Evolutionary conservation across 139 green algal species (phyloP), one percentile per base, ranked within the genome.

Genomic region (Auxenochlorella pyrenoidosa): DNA sequence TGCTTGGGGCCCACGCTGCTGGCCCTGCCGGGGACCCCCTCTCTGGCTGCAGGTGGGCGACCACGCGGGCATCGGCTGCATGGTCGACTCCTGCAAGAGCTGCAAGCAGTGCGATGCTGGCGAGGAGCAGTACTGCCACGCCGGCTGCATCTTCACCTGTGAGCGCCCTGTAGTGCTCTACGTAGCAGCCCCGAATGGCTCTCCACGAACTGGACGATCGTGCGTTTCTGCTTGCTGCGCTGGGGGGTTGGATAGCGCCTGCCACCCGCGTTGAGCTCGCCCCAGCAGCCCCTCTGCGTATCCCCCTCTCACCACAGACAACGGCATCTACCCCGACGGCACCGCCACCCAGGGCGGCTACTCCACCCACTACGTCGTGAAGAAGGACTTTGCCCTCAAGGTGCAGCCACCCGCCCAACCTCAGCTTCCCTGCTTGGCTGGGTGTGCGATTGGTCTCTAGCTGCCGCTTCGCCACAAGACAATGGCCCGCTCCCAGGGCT

Each of bases 261-360:
- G n/a, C n/a, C n/a, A n/a, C n/a, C n/a, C n/a, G n/a, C 10, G 60
- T 38, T 13, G 28, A 71, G 30, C 66, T 18, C 32, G 30, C 3
- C 16, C 32, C 66, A 26, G 3, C 66, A 26, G 3, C 66, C 66
- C 70, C 16, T 76, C 2, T 6, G 30, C 32, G 30, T 34, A 30
- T 19, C 34, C 34, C n/a, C 70, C 34, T 76, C 70, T 34, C n/a
- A 3, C n/a, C 2, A 34, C 70, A 76, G 70, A 98, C 93, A 97
- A 97, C 82, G 26, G 24, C 47, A 79, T 84, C 43, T 77, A 94
- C 73, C 76, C 83, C 8, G 91, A 96, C 51, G 94, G 93, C 26
- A 86, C 78, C 32, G n/a, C 54, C 34, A 94, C 91, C 21, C 88
- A 96, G 79, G 96, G 95, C 41, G 96, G 96, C 65, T 98, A 98